Base-by-base conservation (phyloP, 2,329 filamentous ascomycete species). In the Colletotrichum filicis region DNA sequence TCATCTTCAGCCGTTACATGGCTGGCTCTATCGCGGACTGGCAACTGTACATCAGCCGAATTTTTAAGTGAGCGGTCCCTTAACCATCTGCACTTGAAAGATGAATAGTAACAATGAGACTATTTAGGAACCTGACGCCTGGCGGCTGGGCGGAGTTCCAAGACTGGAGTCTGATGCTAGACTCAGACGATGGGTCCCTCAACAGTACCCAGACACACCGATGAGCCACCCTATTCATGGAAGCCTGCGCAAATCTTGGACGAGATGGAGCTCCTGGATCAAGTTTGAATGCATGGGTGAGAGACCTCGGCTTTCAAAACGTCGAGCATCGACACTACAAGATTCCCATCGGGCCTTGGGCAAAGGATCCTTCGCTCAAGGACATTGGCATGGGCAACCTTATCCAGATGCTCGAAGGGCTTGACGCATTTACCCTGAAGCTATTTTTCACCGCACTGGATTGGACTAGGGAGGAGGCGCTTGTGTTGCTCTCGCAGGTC, bases 291-390 rank as follows among this genome's bases (percentile, higher is more conserved):
- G 66, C 52, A 1, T 82, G 79, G 81, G 77, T 83, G 75, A 74
- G 75, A 2, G 63, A 66, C 1, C 80, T 82, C 2, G 83, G 84
- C 1, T 85, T 85, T 58, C 57, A 74, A 6, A 81, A 82, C 57
- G 75, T 83, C 19, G 76, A 76, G 0, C 78, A 82, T 46, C 76
- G 75, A 3, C 42, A 76, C 7, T 80, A 78, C 72, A 80, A 80
- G 68, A 71, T 80, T 52, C 82, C 82, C 0, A 77, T 81, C 11
- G 82, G 81, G 0, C 76, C 80, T 0, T 86, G 84, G 83, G 74
- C 83, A 4, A 82, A 81, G 67, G 80, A 82, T 42, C 72, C 72
- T 0, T 66, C 66, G 1, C 74, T 76, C 37, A 77, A 82, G 60
- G 79, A 83, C 42, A 76, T 83, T 3, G 82, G 82, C 0, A 22